These are phyloP conservation scores for Aspergillus sp. DNA, from an alignment of 2,329 filamentous ascomycete species.

Conservation along the genomic window DNA sequence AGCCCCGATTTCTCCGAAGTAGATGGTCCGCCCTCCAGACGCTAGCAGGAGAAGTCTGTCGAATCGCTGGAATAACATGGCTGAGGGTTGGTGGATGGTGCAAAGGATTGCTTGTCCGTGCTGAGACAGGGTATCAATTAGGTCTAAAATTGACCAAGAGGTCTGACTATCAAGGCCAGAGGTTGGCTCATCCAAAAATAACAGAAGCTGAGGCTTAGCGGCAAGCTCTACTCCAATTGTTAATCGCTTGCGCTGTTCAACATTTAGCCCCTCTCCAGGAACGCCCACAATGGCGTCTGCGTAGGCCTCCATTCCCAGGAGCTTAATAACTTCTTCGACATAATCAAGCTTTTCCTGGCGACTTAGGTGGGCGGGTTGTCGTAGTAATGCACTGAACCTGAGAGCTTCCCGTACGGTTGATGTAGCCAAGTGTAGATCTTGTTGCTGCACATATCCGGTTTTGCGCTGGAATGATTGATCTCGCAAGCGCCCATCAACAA, in stretches of 20 bases:
- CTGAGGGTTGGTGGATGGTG: slow-evolving; percentile 96
- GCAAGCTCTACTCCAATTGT: slow-evolving; percentile 94
- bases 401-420: slow-evolving; percentile 87
- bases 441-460: slow-evolving; percentile 89
- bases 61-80: slow-evolving; percentile 88
- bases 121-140: slow-evolving; percentile 85
- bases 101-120: slow-evolving; percentile 92
- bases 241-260: slow-evolving; percentile 71
- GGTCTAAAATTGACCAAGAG: slow-evolving; percentile 85
- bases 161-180: slow-evolving; percentile 92
- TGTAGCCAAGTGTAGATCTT: slow-evolving; percentile 83
- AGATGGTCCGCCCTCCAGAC: slow-evolving; percentile 12
- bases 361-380: slow-evolving; percentile 73
- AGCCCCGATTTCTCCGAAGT: slow-evolving; percentile 14
- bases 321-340: slow-evolving; percentile 85
- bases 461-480: slow-evolving; percentile 86
- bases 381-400: slow-evolving; percentile 79
- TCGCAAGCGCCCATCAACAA: slow-evolving; percentile 72
- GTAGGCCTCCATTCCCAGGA: slow-evolving; percentile 86
- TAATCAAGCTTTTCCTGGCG: slow-evolving; percentile 79
- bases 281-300: slow-evolving; percentile 90
- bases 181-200: slow-evolving; percentile 93
- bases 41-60: slow-evolving; percentile 65
- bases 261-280: slow-evolving; percentile 72
- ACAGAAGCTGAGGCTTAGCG: slow-evolving; percentile 81